A percentile compares a stretch with the other conserved stretches of the same genome.
phyloP scores from a whole-genome alignment of 2,329 filamentous ascomycete species.

The Fusarium annulatum region DNA sequence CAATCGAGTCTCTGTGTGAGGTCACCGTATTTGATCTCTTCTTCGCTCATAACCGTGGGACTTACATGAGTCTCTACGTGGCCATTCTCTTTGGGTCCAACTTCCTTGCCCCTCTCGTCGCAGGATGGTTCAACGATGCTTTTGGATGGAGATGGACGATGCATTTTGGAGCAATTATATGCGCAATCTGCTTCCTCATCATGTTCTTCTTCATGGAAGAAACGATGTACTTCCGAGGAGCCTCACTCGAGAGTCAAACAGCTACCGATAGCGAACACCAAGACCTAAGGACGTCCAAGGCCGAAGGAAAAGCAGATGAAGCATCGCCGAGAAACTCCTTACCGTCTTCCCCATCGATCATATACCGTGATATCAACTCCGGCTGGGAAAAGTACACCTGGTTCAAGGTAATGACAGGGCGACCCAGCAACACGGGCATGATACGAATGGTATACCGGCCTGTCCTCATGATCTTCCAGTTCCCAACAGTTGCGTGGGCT shows the following conservation, averaged over 20 bases:
- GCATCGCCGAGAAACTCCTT: background rate
- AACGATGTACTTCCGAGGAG: background rate
- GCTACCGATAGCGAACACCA: background rate
- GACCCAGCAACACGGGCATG: background rate
- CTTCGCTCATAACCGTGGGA: constrained; percentile 1
- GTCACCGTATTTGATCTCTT: background rate
- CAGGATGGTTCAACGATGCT: background rate
- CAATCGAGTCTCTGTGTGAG: background rate
- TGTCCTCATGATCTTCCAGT: background rate
- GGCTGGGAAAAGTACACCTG: background rate
- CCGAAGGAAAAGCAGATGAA: background rate
- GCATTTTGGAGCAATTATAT: constrained; percentile 1
- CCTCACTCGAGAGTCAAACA: background rate
- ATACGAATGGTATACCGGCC: constrained; percentile 1
- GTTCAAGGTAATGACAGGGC: background rate
- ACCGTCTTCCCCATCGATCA: background rate
- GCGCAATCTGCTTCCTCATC: background rate
- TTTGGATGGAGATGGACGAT: background rate
- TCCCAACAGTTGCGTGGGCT: background rate
- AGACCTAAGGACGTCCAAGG: background rate
- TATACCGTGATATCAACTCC: background rate
- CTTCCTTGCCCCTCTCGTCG: background rate
- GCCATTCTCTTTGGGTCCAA: background rate
- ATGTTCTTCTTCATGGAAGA: constrained; percentile 9
- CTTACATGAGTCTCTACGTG: constrained; percentile 6